Evolutionary conservation across 257 asterid genomes (phyloP).

Genomic region (Henckelia pumila): DNA sequence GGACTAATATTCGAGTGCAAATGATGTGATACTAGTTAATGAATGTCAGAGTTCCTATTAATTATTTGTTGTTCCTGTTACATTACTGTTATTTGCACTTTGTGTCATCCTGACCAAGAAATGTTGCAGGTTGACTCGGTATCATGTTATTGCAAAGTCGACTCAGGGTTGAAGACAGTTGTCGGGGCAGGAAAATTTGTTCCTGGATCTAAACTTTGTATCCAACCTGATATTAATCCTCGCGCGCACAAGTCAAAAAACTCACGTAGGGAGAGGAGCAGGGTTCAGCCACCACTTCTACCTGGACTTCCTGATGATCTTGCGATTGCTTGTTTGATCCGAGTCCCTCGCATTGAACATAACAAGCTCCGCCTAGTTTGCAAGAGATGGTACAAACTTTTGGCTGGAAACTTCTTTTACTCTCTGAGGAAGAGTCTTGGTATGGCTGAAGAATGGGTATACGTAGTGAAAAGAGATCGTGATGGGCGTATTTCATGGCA

Average conservation of each 20-base stretch:
- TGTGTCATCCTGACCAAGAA: slow-evolving; percentile 1
- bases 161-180: slow-evolving; percentile 56
- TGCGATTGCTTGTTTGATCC: slow-evolving; percentile 61
- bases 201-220: slow-evolving; percentile 60
- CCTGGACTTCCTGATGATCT: slow-evolving; percentile 68
- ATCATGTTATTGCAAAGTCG: slow-evolving; percentile 66
- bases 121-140: slow-evolving; percentile 60
- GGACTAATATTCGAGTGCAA: neutral
- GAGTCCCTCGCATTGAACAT: slow-evolving; percentile 60
- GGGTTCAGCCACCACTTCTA: slow-evolving; percentile 61
- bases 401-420: slow-evolving; percentile 57
- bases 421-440: slow-evolving; percentile 53
- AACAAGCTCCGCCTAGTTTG: slow-evolving; percentile 57
- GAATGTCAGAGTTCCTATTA: neutral
- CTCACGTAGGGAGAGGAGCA: slow-evolving; percentile 50
- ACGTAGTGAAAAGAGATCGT: slow-evolving; percentile 52
- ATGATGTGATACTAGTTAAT: neutral
- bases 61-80: neutral
- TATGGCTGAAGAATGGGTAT: slow-evolving; percentile 71
- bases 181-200: slow-evolving; percentile 61
- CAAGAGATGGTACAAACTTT: slow-evolving; percentile 61
- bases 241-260: slow-evolving; percentile 49
- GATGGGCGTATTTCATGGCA: slow-evolving; percentile 64
- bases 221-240: slow-evolving; percentile 58
- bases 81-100: neutral